Base-by-base conservation (phyloP, 1,139 yeast species). In the Taphrina deformans region DNA sequence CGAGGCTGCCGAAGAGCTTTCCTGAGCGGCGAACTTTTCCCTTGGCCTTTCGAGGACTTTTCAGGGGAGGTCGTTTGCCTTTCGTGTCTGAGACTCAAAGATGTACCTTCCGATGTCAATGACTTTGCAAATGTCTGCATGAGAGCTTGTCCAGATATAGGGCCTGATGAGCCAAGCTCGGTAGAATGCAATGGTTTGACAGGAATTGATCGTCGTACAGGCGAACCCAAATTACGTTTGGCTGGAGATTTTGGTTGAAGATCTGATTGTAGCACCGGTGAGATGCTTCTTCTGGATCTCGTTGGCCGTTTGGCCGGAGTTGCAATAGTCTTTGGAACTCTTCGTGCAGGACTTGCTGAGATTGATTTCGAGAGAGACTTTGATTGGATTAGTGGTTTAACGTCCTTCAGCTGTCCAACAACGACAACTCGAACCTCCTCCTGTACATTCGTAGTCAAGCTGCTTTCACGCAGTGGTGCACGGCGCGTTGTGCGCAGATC, bases 241-340 rank as follows among this genome's bases (percentile, higher is more conserved):
- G 35, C 53, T 14, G 53, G 53, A n/a, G 53, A 48, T 27, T 9
- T 48, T 4, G 26, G 9, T 26, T 4, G 18, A 27, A 48, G 5
- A 1, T 48, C 53, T 14, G 16, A 38, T 29, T 27, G 33, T 9
- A 10, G 3, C n/a, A 10, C 21, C n/a, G 35, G 33, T 9, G 53
- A 48, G 10, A 29, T 2, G 2, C 21, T 14, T 10, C 18, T 48
- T 12, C 35, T 24, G 10, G 33, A 7, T 16, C 35, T 9, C 10
- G 21, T 26, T 12, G 23, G 23, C 1, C 53, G 53, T 16, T 51
- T 51, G 24, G 55, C 55, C 2, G 55, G 55, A 6, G 44, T 23
- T 5, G 55, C 16, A 16, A 31, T 33, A 21, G 27, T 31, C 55
- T 21, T 51, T 18, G 44, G 55, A n/a, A 51, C 55, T 14, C 55